A percentile compares a stretch with the other conserved stretches of the same genome.
These are phyloP conservation scores for Spinacia oleracea DNA, from an alignment of 179 eudicot genomes.

Conservation along the genomic window DNA sequence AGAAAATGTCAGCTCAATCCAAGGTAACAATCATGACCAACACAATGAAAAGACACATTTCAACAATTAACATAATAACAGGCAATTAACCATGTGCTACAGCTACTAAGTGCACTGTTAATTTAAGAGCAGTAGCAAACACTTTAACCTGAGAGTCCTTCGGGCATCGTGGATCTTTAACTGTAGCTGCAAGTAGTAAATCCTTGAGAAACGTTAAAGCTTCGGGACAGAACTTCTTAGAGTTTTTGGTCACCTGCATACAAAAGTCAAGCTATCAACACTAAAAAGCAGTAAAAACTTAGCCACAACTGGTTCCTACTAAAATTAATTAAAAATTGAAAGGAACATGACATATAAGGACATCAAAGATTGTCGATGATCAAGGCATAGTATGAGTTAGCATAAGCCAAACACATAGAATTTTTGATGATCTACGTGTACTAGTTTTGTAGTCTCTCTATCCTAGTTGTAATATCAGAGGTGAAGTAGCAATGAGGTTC, in stretches of 20 bases:
- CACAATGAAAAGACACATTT: background rate
- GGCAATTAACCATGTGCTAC: background rate
- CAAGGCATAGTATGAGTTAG: background rate
- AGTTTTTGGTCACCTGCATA: slow-evolving; percentile 69
- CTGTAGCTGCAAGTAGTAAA: slow-evolving; percentile 58
- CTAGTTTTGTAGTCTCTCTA: background rate
- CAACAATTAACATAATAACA: background rate
- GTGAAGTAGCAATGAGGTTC: background rate
- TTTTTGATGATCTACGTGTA: background rate
- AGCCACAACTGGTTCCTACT: background rate
- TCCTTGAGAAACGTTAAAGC: slow-evolving; percentile 65
- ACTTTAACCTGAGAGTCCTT: slow-evolving; percentile 57
- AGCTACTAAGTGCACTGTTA: background rate
- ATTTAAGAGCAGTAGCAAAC: background rate
- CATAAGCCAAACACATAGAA: background rate
- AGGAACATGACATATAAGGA: background rate
- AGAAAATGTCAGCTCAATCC: slow-evolving; percentile 8
- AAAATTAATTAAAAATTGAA: background rate
- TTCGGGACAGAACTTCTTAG: slow-evolving; percentile 83
- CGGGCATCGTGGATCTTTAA: slow-evolving; percentile 37
- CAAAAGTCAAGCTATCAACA: slow-evolving; percentile 15
- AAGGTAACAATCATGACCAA: slow-evolving; percentile 6
- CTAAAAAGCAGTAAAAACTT: background rate
- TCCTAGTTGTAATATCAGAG: background rate
- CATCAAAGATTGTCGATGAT: background rate